These are phyloP conservation scores for Leccinum olivaceoglutinosum DNA, from an alignment of 1,284 basidiomycete species.

Conservation along the genomic window DNA sequence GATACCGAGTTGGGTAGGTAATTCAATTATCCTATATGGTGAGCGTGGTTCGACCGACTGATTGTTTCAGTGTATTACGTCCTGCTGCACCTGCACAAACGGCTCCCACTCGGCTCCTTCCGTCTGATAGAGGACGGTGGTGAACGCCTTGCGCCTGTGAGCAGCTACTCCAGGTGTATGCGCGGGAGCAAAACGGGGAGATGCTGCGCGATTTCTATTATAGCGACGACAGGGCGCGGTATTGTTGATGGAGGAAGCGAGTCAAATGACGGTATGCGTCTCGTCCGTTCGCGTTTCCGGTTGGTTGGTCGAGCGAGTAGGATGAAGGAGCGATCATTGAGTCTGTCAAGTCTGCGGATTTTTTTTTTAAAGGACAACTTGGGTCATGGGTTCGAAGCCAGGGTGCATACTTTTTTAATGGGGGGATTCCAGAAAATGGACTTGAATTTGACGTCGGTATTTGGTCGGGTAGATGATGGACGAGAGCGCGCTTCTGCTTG, in stretches of 20 bases:
- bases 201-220: constrained; percentile 97
- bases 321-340: constrained; percentile 34
- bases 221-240: constrained; percentile 91
- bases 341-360: constrained; percentile 78
- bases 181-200: constrained; percentile 83
- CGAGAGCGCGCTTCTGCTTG: constrained; percentile 74
- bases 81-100: constrained; percentile 77
- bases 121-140: constrained; percentile 89
- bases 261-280: constrained; percentile 47
- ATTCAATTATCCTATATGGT: background rate
- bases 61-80: constrained; percentile 77
- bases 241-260: constrained; percentile 80
- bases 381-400: constrained; percentile 85
- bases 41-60: background rate
- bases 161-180: constrained; percentile 82
- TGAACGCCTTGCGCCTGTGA: constrained; percentile 66
- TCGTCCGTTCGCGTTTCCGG: background rate
- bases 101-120: constrained; percentile 86
- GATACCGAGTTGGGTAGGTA: constrained; percentile 87
- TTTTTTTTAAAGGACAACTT: constrained; percentile 89
- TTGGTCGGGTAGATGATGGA: constrained; percentile 73
- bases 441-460: background rate
- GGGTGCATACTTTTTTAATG: constrained; percentile 42
- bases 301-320: background rate
- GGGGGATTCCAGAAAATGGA: background rate